These are phyloP conservation scores for Hygrocybe coccinea DNA, from an alignment of 768 basidiomycete species.

Conservation along the genomic window DNA sequence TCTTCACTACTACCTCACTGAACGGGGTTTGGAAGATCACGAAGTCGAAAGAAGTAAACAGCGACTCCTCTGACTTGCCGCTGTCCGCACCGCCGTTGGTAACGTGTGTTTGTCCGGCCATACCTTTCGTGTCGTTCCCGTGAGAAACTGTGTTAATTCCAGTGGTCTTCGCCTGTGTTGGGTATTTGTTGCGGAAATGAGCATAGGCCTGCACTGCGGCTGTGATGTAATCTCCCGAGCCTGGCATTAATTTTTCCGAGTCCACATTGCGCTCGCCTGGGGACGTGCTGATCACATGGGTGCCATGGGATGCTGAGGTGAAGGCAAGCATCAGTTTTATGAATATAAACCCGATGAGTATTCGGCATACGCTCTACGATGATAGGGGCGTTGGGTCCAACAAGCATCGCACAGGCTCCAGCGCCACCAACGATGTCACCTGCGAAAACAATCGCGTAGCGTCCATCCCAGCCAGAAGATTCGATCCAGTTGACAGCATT, in stretches of 20 bases:
- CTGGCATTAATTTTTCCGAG: background rate
- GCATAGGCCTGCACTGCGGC: background rate
- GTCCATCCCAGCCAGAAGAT: conserved; percentile 91
- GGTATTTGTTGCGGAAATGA: background rate
- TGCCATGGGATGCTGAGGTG: background rate
- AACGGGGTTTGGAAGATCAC: background rate
- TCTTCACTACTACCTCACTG: background rate
- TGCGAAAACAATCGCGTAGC: conserved; percentile 92
- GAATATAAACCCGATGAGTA: background rate
- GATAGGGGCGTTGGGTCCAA: conserved; percentile 92
- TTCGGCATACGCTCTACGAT: conserved; percentile 82
- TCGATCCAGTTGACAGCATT: conserved; percentile 99
- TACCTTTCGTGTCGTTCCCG: too few species aligned
- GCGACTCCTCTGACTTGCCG: background rate
- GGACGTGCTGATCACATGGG: background rate
- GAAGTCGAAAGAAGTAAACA: background rate
- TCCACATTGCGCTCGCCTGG: too few species aligned
- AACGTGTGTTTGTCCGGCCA: too few species aligned
- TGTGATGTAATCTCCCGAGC: background rate
- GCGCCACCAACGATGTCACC: conserved; percentile 84
- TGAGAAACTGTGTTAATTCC: too few species aligned
- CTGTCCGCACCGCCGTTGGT: background rate
- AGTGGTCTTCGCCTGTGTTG: background rate
- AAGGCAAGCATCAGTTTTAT: background rate
- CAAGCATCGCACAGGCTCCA: conserved; percentile 78